Evolutionary conservation across 1,139 yeast species (phyloP).

Genomic region (Nakaseomyces delphensis): DNA sequence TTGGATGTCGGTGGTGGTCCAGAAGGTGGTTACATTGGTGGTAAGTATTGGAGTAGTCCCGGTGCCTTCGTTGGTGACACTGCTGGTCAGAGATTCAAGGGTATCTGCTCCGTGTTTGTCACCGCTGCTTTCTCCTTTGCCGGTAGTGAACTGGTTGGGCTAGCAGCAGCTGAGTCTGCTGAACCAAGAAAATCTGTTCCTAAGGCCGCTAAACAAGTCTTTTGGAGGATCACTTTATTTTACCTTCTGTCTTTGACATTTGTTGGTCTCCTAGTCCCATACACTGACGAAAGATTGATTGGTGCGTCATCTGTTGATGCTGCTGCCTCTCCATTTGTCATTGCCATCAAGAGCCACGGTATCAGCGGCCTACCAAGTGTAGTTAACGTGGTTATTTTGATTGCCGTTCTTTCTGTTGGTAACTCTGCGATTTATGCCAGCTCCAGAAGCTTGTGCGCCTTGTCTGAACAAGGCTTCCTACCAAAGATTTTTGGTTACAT

Average conservation of each 20-base stretch:
- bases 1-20: slow-evolving; percentile 65
- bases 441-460: slow-evolving; percentile 57
- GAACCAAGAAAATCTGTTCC: slow-evolving; percentile 71
- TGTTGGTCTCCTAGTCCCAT: slow-evolving; percentile 42
- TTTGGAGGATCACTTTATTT: slow-evolving; percentile 61
- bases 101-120: slow-evolving; percentile 42
- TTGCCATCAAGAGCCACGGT: slow-evolving; percentile 48
- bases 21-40: slow-evolving; percentile 50
- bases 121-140: slow-evolving; percentile 52
- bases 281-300: slow-evolving; percentile 33
- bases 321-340: slow-evolving; percentile 53
- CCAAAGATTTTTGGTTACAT: slow-evolving; percentile 58
- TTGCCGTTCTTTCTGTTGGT: slow-evolving; percentile 67
- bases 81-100: slow-evolving; percentile 38
- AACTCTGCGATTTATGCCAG: slow-evolving; percentile 57
- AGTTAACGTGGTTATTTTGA: slow-evolving; percentile 44
- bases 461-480: slow-evolving; percentile 56
- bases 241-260: slow-evolving; percentile 42
- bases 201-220: slow-evolving; percentile 63
- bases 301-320: slow-evolving; percentile 42
- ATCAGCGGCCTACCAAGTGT: slow-evolving; percentile 47
- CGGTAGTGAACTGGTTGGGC: slow-evolving; percentile 70
- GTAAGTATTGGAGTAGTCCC: slow-evolving; percentile 51
- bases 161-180: slow-evolving; percentile 79
- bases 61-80: slow-evolving; percentile 52